A percentile compares a stretch with the other conserved stretches of the same genome.
These are phyloP conservation scores for Balakata baccata DNA, from an alignment of 345 rosid genomes.

Conservation along the genomic window DNA sequence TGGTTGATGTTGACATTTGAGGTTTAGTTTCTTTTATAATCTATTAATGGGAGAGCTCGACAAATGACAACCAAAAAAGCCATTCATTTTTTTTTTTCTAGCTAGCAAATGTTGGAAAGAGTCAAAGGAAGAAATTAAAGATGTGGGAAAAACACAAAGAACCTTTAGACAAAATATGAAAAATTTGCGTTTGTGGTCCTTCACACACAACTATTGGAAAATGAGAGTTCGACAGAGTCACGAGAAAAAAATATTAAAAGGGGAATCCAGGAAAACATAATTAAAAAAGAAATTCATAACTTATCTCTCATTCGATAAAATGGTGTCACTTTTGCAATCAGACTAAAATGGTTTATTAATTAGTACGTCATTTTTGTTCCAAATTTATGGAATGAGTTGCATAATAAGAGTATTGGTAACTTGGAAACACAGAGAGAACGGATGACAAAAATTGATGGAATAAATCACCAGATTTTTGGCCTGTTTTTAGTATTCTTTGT, in stretches of 20 bases:
- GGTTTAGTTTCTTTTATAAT: slow-evolving; percentile 16
- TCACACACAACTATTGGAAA: slow-evolving; percentile 20
- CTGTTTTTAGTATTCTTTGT: too few species aligned
- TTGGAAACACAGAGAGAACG: too few species aligned
- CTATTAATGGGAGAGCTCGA: slow-evolving; percentile 24
- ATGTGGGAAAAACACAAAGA: neutral
- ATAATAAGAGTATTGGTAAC: too few species aligned
- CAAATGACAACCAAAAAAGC: slow-evolving; percentile 24
- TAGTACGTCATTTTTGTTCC: too few species aligned
- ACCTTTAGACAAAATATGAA: neutral
- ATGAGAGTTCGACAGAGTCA: slow-evolving; percentile 24
- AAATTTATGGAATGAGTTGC: too few species aligned
- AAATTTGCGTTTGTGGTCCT: slow-evolving; percentile 31
- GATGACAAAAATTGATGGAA: too few species aligned
- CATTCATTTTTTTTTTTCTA: neutral
- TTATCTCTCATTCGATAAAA: too few species aligned
- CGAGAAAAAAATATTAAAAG: slow-evolving; percentile 1
- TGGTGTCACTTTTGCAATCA: too few species aligned
- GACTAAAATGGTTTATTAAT: too few species aligned
- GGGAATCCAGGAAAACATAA: too few species aligned
- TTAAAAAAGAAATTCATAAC: too few species aligned
- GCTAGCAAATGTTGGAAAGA: slow-evolving; percentile 13
- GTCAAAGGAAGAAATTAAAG: slow-evolving; percentile 21
- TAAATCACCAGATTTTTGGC: too few species aligned
- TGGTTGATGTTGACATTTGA: slow-evolving; percentile 27